These are phyloP conservation scores for Nyctanthes arbortristis DNA, from an alignment of 257 asterid genomes.

Conservation along the genomic window DNA sequence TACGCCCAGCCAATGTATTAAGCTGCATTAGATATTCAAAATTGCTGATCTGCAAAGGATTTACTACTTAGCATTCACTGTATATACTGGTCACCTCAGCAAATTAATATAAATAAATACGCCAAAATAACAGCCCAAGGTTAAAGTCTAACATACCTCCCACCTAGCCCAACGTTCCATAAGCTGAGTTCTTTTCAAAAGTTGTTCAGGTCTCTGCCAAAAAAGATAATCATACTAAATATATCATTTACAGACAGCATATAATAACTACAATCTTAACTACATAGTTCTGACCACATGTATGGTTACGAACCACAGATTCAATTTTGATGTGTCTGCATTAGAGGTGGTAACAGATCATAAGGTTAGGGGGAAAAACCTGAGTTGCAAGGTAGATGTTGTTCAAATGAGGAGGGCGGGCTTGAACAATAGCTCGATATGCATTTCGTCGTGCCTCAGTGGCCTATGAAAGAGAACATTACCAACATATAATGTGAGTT, in stretches of 20 bases:
- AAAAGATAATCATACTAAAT: conserved; percentile 33
- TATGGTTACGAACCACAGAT: conserved; percentile 11
- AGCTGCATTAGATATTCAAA: conserved; percentile 98
- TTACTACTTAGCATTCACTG: conserved; percentile 22
- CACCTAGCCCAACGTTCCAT: conserved; percentile 99
- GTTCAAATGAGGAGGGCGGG: conserved; percentile 94
- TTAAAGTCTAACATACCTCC: conserved; percentile 70
- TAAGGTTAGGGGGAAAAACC: conserved; percentile 49
- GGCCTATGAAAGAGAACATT: conserved; percentile 48
- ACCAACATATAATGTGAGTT: conserved; percentile 20
- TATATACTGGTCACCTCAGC: conserved; percentile 12
- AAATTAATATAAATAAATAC: conserved; percentile 22
- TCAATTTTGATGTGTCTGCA: conserved; percentile 15
- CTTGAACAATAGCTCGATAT: conserved; percentile 96
- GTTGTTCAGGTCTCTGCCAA: conserved; percentile 95
- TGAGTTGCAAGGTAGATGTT: conserved; percentile 96
- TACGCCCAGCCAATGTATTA: conserved; percentile 96
- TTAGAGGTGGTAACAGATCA: conserved; percentile 27
- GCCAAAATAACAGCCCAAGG: conserved; percentile 21
- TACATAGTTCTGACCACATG: conserved; percentile 22
- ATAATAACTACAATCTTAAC: conserved; percentile 17
- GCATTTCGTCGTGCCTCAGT: conserved; percentile 78
- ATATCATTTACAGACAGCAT: conserved; percentile 18
- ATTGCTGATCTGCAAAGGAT: conserved; percentile 86
- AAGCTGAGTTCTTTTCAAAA: conserved; percentile 91